phyloP scores from a whole-genome alignment of 2,329 filamentous ascomycete species.

The Lasiodiplodia gonubiensis region DNA sequence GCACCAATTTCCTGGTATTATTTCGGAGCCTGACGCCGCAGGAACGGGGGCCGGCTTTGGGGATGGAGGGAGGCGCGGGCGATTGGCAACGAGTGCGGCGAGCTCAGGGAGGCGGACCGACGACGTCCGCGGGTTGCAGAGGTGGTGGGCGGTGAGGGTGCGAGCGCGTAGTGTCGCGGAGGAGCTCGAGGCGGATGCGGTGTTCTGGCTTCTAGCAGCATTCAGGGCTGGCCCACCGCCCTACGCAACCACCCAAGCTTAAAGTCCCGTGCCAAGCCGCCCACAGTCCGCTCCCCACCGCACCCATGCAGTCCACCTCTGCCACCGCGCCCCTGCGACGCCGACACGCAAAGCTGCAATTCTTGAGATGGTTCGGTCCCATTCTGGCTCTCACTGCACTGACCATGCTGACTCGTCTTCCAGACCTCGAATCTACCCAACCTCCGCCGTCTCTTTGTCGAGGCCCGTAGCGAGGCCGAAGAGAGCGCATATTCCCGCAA shows the following conservation, averaged over 20 bases:
- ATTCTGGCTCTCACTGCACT: background rate
- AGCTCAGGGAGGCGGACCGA: background rate
- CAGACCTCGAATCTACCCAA: slow-evolving; percentile 83
- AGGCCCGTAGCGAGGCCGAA: slow-evolving; percentile 89
- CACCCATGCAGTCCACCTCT: background rate
- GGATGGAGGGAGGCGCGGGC: slow-evolving; percentile 22
- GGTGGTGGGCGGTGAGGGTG: slow-evolving; percentile 6
- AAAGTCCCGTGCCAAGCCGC: slow-evolving; percentile 20
- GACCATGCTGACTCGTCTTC: background rate
- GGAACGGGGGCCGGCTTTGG: slow-evolving; percentile 27
- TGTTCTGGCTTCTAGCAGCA: slow-evolving; percentile 28
- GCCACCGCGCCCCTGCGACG: background rate
- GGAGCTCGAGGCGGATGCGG: slow-evolving; percentile 26
- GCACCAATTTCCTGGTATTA: slow-evolving; percentile 29
- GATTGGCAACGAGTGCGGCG: background rate
- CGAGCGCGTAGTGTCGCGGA: slow-evolving; percentile 13
- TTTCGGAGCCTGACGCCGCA: slow-evolving; percentile 28
- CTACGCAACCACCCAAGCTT: slow-evolving; percentile 20
- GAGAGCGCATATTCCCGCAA: slow-evolving; percentile 93
- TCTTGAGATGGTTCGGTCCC: background rate
- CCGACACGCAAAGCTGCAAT: background rate
- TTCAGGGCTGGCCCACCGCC: slow-evolving; percentile 33
- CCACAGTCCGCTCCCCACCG: background rate
- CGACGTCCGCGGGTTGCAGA: background rate
- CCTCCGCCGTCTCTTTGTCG: slow-evolving; percentile 92